Conservation (phyloP, 1,139 yeast genomes). For the Yamadazyma aaseri region DNA sequence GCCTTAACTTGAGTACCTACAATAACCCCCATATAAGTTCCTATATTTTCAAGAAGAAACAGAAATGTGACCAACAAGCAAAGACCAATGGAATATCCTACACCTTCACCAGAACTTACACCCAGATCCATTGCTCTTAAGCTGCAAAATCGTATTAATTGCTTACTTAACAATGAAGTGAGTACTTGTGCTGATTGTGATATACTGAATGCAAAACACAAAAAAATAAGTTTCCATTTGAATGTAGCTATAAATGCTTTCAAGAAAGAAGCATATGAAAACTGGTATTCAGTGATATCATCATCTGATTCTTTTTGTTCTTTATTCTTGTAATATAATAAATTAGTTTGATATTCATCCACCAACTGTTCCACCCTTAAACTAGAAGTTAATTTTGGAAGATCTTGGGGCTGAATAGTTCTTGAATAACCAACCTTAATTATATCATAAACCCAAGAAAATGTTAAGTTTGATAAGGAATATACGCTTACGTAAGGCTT, state of each 20-base stretch:
- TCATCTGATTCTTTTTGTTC: neutral
- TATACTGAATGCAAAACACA: conserved; percentile 21
- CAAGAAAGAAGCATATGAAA: conserved; percentile 4
- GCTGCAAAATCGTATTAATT: conserved; percentile 31
- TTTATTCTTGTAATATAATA: conserved; percentile 16
- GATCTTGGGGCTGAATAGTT: conserved; percentile 62
- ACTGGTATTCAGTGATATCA: neutral
- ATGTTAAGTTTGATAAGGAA: conserved; percentile 28
- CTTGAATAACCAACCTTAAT: conserved; percentile 65
- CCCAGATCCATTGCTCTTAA: conserved; percentile 22
- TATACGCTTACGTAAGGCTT: conserved; percentile 21
- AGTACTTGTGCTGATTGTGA: conserved; percentile 20
- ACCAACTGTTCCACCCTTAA: conserved; percentile 50
- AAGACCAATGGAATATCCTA: conserved; percentile 39
- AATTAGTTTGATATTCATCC: conserved; percentile 26
- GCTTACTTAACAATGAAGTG: conserved; percentile 29
- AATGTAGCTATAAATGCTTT: conserved; percentile 29
- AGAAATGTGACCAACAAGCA: conserved; percentile 24
- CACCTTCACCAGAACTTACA: conserved; percentile 26
- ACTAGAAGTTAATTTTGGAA: conserved; percentile 53
- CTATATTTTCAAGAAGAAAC: conserved; percentile 24
- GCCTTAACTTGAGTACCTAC: conserved; percentile 67
- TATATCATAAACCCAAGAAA: conserved; percentile 61
- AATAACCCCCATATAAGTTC: conserved; percentile 25
- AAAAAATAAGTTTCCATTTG: conserved; percentile 22